phyloP scores from a whole-genome alignment of 139 green algal species.

The Asterochloris sp. region DNA sequence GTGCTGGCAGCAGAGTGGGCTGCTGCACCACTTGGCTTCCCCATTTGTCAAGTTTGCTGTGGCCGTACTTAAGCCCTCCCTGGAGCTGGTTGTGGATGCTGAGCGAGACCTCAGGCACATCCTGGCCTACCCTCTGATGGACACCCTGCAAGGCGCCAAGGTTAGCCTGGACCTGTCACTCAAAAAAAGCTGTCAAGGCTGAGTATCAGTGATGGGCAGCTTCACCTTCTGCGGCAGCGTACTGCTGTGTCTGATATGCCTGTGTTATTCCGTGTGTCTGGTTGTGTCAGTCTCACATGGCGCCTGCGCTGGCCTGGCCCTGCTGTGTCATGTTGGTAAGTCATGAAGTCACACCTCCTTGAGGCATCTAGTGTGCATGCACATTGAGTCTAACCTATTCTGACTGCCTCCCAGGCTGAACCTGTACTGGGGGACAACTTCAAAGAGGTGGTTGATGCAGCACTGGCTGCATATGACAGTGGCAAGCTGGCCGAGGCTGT shows the following conservation, averaged over 20 bases:
- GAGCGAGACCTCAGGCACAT: conserved; percentile 60
- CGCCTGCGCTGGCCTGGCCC: too few relatives aligned
- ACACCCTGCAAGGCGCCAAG: conserved; percentile 53
- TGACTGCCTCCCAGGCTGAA: too few relatives aligned
- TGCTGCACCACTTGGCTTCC: conserved; percentile 49
- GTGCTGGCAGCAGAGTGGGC: conserved; percentile 45
- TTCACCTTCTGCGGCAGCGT: too few relatives aligned
- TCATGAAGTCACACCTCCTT: too few relatives aligned
- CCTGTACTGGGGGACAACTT: conserved; percentile 4
- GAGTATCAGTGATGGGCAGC: too few relatives aligned
- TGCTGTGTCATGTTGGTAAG: neutral
- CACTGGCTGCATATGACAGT: conserved; percentile 53
- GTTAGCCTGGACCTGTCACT: too few relatives aligned
- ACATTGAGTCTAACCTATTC: too few relatives aligned
- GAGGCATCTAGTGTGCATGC: too few relatives aligned
- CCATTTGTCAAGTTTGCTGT: conserved; percentile 58
- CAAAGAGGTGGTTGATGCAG: conserved; percentile 16
- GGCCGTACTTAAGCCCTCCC: conserved; percentile 47
- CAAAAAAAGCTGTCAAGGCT: too few relatives aligned
- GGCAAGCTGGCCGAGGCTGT: conserved; percentile 77
- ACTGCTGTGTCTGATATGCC: too few relatives aligned
- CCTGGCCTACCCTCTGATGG: conserved; percentile 83
- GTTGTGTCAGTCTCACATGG: too few relatives aligned
- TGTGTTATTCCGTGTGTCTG: too few relatives aligned
- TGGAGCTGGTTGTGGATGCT: conserved; percentile 63